Base-by-base conservation (phyloP, 345 rosid genomes). In the Carallia brachiata region DNA sequence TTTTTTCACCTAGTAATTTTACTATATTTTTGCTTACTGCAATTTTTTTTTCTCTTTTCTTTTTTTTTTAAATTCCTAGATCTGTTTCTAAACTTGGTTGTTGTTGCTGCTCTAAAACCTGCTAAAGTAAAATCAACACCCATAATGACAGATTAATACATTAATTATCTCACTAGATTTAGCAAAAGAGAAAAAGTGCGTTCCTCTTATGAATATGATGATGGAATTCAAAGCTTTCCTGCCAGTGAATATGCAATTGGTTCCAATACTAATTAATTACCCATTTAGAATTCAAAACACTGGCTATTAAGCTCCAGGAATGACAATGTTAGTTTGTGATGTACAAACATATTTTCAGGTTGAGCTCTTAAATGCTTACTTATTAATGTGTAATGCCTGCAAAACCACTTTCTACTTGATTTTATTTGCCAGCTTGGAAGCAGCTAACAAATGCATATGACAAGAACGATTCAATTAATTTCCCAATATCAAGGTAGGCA, bases 221-320 rank as follows among this genome's bases (percentile, higher is more conserved):
- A 6, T 65, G 70, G 34, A 54, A 52, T 64, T 59, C 78, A 72
- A 67, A 36, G 57, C 13, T 54, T 36, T 62, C 79, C 74, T 32
- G 19, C 66, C 36, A 68, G 58, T 48, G 2, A 52, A 7, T 55
- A 61, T 63, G 77, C 66, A 65, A 36, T 73, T 15, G 39, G 55
- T 62, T 64, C 69, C 58, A 77, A 73, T 77, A 81, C 61, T 36
- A 36, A 27, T 10, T 67, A 63, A n/a, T 18, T 19, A 23, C 66
- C 78, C 5, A 8, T 52, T 48, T 83, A 65, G 23, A 78, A 65
- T 61, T 60, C 56, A 58, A 65, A 59, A 36, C 31, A 19, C 52
- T 66, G 78, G 73, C 58, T 57, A 69, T 75, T 85, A 75, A 72
- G 78, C 69, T 75, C 89, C 80, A 34, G 75, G n/a, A n/a, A n/a